These are phyloP conservation scores for Huntiella moniliformis DNA, from an alignment of 2,329 filamentous ascomycete species.

Conservation along the genomic window DNA sequence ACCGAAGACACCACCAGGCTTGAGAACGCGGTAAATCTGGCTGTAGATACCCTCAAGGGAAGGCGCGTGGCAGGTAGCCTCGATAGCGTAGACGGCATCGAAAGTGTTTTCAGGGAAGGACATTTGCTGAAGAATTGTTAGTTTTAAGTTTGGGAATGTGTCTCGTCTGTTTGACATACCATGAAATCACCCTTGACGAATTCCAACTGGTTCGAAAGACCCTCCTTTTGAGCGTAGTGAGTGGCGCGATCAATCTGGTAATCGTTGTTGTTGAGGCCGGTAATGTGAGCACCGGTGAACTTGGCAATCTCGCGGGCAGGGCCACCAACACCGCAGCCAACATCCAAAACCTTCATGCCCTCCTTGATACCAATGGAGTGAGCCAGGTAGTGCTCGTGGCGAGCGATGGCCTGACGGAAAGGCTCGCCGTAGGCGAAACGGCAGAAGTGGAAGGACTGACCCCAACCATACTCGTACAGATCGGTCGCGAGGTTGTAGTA, in stretches of 20 bases:
- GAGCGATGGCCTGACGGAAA: constrained; percentile 80
- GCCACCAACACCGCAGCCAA: constrained; percentile 91
- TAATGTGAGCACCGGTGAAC: constrained; percentile 77
- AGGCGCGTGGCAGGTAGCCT: constrained; percentile 89
- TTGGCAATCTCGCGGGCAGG: constrained; percentile 91
- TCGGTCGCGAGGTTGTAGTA: constrained; percentile 98
- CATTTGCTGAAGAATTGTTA: constrained; percentile 50
- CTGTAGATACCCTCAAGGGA: constrained; percentile 80
- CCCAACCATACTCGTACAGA: constrained; percentile 93
- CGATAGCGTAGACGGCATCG: constrained; percentile 91
- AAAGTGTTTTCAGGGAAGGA: constrained; percentile 80
- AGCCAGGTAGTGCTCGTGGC: constrained; percentile 95
- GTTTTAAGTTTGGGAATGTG: background rate
- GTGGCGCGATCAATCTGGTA: constrained; percentile 96
- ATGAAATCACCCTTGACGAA: constrained; percentile 97
- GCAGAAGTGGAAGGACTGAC: constrained; percentile 92
- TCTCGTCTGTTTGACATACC: constrained; percentile 25
- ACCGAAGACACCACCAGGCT: constrained; percentile 87
- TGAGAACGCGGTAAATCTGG: constrained; percentile 86
- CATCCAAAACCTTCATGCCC: constrained; percentile 79
- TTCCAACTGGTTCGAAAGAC: constrained; percentile 56
- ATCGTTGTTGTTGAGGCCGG: constrained; percentile 96
- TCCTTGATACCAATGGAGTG: constrained; percentile 72
- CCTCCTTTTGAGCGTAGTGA: constrained; percentile 64
- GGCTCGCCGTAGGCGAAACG: constrained; percentile 73